Base-by-base conservation (phyloP, 306 rosid species). In the Prunus campanulata region DNA sequence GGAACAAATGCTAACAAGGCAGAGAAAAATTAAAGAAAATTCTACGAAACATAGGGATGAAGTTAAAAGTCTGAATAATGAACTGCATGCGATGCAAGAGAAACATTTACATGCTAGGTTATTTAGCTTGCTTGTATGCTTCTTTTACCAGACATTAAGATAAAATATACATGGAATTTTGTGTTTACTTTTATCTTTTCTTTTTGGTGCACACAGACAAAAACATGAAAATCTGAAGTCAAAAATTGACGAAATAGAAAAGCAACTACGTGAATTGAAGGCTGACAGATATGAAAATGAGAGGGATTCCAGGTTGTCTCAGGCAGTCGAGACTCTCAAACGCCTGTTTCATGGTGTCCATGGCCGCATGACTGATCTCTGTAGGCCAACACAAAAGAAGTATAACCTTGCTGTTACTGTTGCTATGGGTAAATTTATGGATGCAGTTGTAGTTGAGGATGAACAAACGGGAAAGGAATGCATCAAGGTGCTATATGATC, bases 401-500 rank as follows among this genome's bases (percentile, higher is more conserved):
- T 96, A 89, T 84, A 96, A 96, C 83, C 93, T 96, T 22, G 96
- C 99, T 67, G 92, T 96, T 80, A 96, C 99, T 78, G 98, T 96
- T 88, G 98, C 98, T 35, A 92, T 96, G 99, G 99, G 99, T 83
- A 96, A 79, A 86, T 96, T 96, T 83, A 96, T 96, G 99, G 99
- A 96, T 85, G 99, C 98, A 70, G 99, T 92, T 18, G 97, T 96
- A 49, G 99, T 96, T 67, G 93, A 96, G 70, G 96, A 96, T 80
- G 99, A 96, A 79, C 92, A 88, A 68, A 96, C 99, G 4, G 99
- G 98, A 87, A 96, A 92, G 90, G 99, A 96, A 86, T 96, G 99
- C 86, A 96, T 96, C 84, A 96, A 96, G 99, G 99, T 96, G 70
- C 71, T 35, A 48, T 60, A 32, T 68, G 50, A 70, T 74, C 72